Evolutionary conservation across 169 alveolate genomes (phyloP), one percentile per base, ranked within the genome.

Genomic region (Plasmodium blacklocki): DNA sequence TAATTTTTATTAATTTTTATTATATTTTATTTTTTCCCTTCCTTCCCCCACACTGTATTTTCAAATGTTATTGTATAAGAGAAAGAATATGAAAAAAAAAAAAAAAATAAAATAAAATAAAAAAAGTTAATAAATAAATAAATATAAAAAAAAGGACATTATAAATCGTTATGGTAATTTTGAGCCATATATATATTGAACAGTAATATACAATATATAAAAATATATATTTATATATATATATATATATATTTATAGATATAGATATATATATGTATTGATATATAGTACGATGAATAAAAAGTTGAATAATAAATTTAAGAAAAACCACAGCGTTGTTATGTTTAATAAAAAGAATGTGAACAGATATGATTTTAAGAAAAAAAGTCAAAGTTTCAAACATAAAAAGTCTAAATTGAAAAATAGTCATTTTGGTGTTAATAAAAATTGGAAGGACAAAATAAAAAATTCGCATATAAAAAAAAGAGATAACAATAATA

Each of bases 341-440:
- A 73, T 19, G 49, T 18, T 32, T 45, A 43, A 54, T 26, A 47
- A 43, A 23, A 78, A 59, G 70, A 47, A 78, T 52, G 66, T 59
- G 23, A 66, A 47, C 15, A 21, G 43, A 9, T 64, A 49, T 15
- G 76, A 78, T 26, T 78, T 78, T 23, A 78, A 78, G 75, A 66
- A 78, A 6, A 66, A 50, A 29, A 70, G 64, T 21, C 64, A 78
- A n/a, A 52, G 64, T n/a, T 66, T 78, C 70, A 78, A 78, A 59
- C 21, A 63, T 49, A 52, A 78, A 58, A 78, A 78, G 75, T 2
- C 64, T 14, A 59, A 78, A 32, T 78, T 78, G 52, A 78, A 78
- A 47, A 78, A 78, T 47, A 32, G 50, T 21, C n/a, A 68, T 26
- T 64, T 49, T 43, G 78, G 71, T 23, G 19, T 50, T 2, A 78